Evolutionary conservation across 2,329 filamentous ascomycete species (phyloP), one percentile per base, ranked within the genome.

Genomic region (Acrodontium crateriforme): DNA sequence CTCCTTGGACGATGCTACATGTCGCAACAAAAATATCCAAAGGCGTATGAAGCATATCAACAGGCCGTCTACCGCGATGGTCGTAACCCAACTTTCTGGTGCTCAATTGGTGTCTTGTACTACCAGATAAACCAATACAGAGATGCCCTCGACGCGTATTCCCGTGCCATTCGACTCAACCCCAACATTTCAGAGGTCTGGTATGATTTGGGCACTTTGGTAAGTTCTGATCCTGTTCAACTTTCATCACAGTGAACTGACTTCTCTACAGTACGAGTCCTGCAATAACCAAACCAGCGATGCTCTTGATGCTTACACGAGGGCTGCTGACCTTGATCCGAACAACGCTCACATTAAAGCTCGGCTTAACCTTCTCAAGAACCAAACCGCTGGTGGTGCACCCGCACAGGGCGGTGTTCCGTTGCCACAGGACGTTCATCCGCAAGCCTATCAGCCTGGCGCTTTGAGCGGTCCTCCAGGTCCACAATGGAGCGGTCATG

Each of bases 91-190:
- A 95, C 89, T 2, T 98, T 95, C 63, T 98, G 89, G 89, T 95
- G 89, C 63, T 95, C 87, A 7, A 98, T 98, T 51, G 89, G 89
- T 53, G 89, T 98, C 10, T 69, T 98, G 34, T 98, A 98, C 56
- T 98, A 95, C 60, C 89, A 95, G 59, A 98, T 98, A 63, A 98
- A 95, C 58, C 89, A 98, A 61, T 98, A 98, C 59, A 77, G 89
- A 34, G 89, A 98, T 63, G 89, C 89, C 3, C 70, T 98, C 29
- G 89, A 98, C 61, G 89, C 89, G 20, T 98, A 95, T 58, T 94
- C 85, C 36, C 80, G 89, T 35, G 89, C 89, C 25, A 98, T 95
- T 46, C 78, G 89, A 31, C 60, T 98, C 45, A 98, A 95, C 53
- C 89, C 89, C 4, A 94, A 92, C 63, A 95, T 98, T 40, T 94